phyloP scores from a whole-genome alignment of 768 basidiomycete genomes.

The Russula vinacea region DNA sequence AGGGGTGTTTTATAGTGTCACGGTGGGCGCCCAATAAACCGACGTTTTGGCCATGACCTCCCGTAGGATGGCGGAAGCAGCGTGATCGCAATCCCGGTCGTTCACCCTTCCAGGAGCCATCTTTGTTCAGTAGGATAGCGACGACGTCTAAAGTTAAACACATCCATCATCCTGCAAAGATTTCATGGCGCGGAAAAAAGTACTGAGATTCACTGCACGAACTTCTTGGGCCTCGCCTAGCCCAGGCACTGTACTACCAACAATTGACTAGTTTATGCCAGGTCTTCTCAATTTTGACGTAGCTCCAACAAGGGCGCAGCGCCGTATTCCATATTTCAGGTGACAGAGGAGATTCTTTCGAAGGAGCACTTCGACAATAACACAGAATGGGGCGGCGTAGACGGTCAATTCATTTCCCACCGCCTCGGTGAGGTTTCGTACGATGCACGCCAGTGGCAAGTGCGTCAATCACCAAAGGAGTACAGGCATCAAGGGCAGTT shows the following conservation, averaged over 20 bases:
- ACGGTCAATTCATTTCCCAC: not conserved
- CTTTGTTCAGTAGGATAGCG: not conserved
- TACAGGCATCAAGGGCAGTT: not conserved
- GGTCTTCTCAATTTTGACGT: not conserved
- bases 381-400: not conserved
- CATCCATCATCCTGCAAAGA: too few relatives aligned
- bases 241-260: not conserved
- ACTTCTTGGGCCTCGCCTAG: not conserved
- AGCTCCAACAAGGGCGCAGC: not conserved
- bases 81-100: not conserved
- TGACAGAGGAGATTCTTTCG: not conserved
- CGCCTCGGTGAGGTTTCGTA: not conserved
- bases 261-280: not conserved
- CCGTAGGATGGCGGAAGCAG: not conserved
- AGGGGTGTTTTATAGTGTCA: constrained; percentile 23
- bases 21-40: not conserved
- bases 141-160: not conserved
- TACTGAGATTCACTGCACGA: not conserved
- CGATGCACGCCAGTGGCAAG: not conserved
- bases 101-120: not conserved
- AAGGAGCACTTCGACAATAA: not conserved
- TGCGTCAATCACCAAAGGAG: not conserved
- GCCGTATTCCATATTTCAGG: not conserved
- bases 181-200: too few relatives aligned
- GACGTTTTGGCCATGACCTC: not conserved